Percentiles rank a stretch among this genome's conserved stretches.
These are phyloP conservation scores for Limnanthes douglasii DNA, from an alignment of 345 rosid species.

Conservation along the genomic window DNA sequence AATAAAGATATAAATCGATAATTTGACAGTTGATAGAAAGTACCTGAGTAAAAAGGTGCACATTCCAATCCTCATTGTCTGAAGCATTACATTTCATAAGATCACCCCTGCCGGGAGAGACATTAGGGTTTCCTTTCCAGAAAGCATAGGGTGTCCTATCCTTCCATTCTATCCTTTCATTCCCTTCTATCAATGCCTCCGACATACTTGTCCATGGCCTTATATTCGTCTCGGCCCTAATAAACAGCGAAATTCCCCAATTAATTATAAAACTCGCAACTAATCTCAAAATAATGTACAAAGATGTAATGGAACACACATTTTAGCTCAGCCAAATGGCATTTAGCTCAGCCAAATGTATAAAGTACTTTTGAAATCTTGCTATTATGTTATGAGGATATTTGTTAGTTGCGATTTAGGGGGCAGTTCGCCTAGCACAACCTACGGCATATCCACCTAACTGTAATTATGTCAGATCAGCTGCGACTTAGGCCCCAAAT, in stretches of 20 bases:
- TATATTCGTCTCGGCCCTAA: constrained; percentile 35
- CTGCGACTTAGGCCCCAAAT: too few relatives aligned
- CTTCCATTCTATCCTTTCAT: constrained; percentile 21
- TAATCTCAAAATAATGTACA: too few relatives aligned
- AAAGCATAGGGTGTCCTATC: constrained; percentile 44
- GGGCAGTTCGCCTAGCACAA: too few relatives aligned
- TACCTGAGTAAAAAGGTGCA: constrained; percentile 20
- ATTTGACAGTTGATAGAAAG: not conserved
- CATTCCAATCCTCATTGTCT: constrained; percentile 18
- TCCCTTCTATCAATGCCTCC: constrained; percentile 25
- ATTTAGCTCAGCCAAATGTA: too few relatives aligned
- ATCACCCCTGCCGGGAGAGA: constrained; percentile 19
- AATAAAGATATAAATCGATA: not conserved
- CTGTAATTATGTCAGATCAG: too few relatives aligned
- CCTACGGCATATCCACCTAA: too few relatives aligned
- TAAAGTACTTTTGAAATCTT: too few relatives aligned
- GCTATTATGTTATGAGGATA: too few relatives aligned
- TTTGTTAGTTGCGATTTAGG: too few relatives aligned
- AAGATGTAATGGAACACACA: too few relatives aligned
- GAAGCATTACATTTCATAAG: constrained; percentile 22
- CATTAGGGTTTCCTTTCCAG: constrained; percentile 45
- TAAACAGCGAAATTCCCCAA: constrained; percentile 3
- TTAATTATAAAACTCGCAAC: too few relatives aligned
- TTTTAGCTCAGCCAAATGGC: too few relatives aligned
- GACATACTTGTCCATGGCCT: constrained; percentile 28